Conservation (phyloP, 1,284 basidiomycete genomes). For the Rhodotorula sp. region DNA sequence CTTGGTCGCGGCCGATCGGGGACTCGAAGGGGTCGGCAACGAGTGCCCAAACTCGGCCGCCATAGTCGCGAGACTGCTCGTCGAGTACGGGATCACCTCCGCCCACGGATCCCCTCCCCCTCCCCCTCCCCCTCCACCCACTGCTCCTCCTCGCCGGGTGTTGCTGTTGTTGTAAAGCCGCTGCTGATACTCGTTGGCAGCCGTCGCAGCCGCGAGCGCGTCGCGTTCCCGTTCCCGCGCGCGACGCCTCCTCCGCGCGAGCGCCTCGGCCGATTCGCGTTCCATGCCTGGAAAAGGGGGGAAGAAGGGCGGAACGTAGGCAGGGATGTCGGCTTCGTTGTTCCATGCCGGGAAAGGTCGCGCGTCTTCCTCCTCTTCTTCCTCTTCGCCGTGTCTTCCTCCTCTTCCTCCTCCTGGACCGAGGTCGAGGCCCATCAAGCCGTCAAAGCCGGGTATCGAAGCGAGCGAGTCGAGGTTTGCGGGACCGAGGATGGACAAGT, state of each 20-base stretch:
- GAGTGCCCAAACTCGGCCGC: conserved; percentile 23
- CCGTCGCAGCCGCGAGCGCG: conserved; percentile 1
- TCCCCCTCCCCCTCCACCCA: conserved; percentile 12
- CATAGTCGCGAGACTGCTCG: conserved; percentile 27
- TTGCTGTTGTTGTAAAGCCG: neutral
- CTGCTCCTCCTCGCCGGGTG: conserved; percentile 9
- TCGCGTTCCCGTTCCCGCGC: conserved; percentile 27
- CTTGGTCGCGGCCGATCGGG: conserved; percentile 2
- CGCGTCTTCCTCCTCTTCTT: conserved; percentile 11
- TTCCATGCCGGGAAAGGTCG: conserved; percentile 24
- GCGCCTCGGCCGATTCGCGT: conserved; percentile 24
- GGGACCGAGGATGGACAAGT: conserved; percentile 14
- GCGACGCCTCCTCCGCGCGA: conserved; percentile 26
- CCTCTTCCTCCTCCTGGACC: no score
- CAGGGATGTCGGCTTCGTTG: conserved; percentile 21
- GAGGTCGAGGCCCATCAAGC: neutral
- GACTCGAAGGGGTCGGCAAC: conserved; percentile 22
- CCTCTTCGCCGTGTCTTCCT: neutral
- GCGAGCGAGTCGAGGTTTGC: neutral
- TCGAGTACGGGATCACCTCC: conserved; percentile 33
- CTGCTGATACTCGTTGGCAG: neutral
- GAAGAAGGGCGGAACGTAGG: conserved; percentile 37
- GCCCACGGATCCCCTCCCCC: conserved; percentile 30
- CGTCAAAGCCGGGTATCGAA: neutral
- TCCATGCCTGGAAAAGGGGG: conserved; percentile 42